Percentiles rank a stretch among this genome's conserved stretches.
These are phyloP conservation scores for Perkinsus marinus DNA, from an alignment of 169 alveolate genomes.

Conservation along the genomic window DNA sequence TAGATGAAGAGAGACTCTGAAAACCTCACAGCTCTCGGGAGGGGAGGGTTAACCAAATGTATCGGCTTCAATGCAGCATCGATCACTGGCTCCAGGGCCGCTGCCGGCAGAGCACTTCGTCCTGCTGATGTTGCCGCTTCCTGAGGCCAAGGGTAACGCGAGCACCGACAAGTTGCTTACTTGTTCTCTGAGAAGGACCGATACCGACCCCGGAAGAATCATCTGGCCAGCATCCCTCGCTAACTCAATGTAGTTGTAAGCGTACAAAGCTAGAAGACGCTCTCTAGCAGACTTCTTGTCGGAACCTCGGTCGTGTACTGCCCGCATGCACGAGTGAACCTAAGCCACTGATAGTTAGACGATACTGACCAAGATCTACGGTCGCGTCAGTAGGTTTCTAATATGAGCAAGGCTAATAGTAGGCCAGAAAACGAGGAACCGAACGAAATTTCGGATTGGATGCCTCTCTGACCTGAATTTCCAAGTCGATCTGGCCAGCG, in stretches of 20 bases:
- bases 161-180: background rate
- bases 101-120: background rate
- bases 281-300: background rate
- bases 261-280: background rate
- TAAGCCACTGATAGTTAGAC: background rate
- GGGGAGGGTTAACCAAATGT: background rate
- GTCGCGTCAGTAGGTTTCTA: too few relatives aligned
- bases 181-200: background rate
- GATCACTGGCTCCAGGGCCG: background rate
- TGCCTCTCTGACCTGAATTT: background rate
- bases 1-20: background rate
- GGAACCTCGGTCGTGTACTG: background rate
- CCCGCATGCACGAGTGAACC: background rate
- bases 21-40: background rate
- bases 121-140: background rate
- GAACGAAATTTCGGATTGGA: background rate
- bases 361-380: too few relatives aligned
- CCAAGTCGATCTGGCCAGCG: background rate
- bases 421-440: too few relatives aligned
- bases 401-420: too few relatives aligned
- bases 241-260: background rate
- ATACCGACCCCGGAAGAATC: background rate
- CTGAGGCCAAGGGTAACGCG: background rate
- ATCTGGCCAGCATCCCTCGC: background rate
- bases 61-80: background rate